A percentile compares a stretch with the other conserved stretches of the same genome.
These are phyloP conservation scores for Casuarina equisetifolia DNA, from an alignment of 306 rosid genomes.

Conservation along the genomic window DNA sequence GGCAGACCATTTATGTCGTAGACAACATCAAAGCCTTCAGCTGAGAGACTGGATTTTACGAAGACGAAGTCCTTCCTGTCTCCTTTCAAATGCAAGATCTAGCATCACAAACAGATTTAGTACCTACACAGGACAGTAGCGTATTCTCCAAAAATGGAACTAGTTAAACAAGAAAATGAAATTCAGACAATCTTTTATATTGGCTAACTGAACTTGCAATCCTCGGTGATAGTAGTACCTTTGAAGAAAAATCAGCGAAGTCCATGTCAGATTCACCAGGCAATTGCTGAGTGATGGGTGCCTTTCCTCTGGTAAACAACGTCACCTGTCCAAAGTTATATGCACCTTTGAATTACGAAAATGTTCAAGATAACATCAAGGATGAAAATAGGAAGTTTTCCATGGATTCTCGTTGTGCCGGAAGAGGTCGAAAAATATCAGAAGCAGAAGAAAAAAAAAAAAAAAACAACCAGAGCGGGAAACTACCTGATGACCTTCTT, in stretches of 20 bases:
- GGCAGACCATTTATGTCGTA: slow-evolving; percentile 87
- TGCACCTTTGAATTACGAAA: slow-evolving; percentile 8
- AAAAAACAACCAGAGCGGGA: neutral
- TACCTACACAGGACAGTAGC: neutral
- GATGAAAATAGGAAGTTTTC: neutral
- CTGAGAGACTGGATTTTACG: slow-evolving; percentile 88
- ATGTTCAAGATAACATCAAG: neutral
- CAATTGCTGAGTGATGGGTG: slow-evolving; percentile 77
- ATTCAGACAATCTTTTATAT: neutral
- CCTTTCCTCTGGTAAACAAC: slow-evolving; percentile 92
- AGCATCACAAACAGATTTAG: slow-evolving; percentile 15
- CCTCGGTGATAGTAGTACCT: slow-evolving; percentile 49
- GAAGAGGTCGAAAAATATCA: neutral
- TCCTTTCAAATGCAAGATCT: slow-evolving; percentile 94
- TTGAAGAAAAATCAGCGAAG: slow-evolving; percentile 74
- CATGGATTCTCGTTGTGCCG: neutral
- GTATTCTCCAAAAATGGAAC: slow-evolving; percentile 3
- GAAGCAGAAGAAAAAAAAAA: neutral
- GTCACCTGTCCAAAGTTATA: slow-evolving; percentile 65
- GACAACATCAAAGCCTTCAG: slow-evolving; percentile 83
- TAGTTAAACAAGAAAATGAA: neutral
- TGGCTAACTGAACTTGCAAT: slow-evolving; percentile 1
- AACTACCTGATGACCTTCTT: slow-evolving; percentile 88
- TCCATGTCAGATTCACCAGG: slow-evolving; percentile 86
- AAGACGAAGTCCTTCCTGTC: slow-evolving; percentile 85